Evolutionary conservation across 1,139 yeast genomes (phyloP).

Genomic region (Geotrichum siamense): DNA sequence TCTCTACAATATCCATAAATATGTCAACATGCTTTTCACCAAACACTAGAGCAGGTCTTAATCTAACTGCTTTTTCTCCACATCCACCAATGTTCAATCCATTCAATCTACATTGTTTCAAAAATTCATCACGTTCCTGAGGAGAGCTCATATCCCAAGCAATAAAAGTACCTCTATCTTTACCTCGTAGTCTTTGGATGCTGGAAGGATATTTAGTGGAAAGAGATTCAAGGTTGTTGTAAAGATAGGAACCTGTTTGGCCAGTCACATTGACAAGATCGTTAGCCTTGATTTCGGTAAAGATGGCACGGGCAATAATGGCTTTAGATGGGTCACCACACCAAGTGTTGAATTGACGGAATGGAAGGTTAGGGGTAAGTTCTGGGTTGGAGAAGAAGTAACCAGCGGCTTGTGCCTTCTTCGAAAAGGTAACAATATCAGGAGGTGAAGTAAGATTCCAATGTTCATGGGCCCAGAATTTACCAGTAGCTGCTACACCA

Average conservation of each 20-base stretch:
- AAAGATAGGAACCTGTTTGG: constrained; percentile 59
- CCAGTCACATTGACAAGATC: constrained; percentile 50
- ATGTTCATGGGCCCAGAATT: constrained; percentile 82
- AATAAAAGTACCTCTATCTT: constrained; percentile 66
- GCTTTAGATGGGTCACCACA: constrained; percentile 84
- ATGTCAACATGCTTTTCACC: constrained; percentile 72
- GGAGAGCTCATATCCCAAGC: constrained; percentile 62
- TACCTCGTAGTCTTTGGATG: constrained; percentile 59
- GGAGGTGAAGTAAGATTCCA: constrained; percentile 66
- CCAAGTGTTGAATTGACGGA: constrained; percentile 88
- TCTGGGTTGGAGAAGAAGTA: constrained; percentile 68
- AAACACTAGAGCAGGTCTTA: constrained; percentile 69
- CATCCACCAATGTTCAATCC: constrained; percentile 82
- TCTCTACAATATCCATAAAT: constrained; percentile 39
- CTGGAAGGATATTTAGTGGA: constrained; percentile 46
- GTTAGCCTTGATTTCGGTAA: constrained; percentile 54
- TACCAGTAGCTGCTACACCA: constrained; percentile 82
- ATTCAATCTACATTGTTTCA: constrained; percentile 46
- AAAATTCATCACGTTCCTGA: constrained; percentile 51
- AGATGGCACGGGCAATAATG: constrained; percentile 63
- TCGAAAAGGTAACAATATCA: constrained; percentile 76
- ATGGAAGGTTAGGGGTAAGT: constrained; percentile 61
- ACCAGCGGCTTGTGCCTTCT: constrained; percentile 83
- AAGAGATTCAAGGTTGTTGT: constrained; percentile 44
- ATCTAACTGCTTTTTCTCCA: constrained; percentile 64